Base-by-base conservation (phyloP, 257 asterid species). In the Petunia axillaris region DNA sequence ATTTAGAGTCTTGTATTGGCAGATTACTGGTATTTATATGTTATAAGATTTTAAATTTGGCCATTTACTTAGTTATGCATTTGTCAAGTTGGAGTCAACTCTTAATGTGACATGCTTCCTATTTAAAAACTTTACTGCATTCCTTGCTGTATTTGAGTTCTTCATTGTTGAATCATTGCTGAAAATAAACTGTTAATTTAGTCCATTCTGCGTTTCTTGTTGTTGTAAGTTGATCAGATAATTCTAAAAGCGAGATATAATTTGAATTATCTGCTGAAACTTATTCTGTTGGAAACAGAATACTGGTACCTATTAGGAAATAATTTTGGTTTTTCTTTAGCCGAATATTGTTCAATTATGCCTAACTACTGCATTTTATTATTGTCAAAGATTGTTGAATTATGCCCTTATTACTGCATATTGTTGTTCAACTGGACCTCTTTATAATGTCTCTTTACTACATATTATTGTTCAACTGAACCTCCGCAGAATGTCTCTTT, bases 1-100 rank as follows among this genome's bases (percentile, higher is more conserved):
- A 62, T 80, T 52, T 86, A 37, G 68, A 54, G 38, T 43, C 50
- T 50, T 48, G 44, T 71, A 71, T 71, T 71, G 36, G 25, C 25
- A 25, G 25, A 25, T 25, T 25, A 25, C 0, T 25, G 25, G 25
- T 25, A 25, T 25, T 25, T 25, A 25, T 25, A 25, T 25, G 25
- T 25, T 25, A 25, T 25, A 25, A 25, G 25, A 25, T 25, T 25
- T 25, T 25, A 25, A 25, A 25, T 25, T 25, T 25, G 25, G 46
- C 41, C 70, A 55, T 75, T 6, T 10, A 58, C 68, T 67, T 80
- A 41, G 35, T 44, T 80, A n/a, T 64, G 44, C 57, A 67, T 53
- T 70, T 44, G 25, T 50, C 41, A 73, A 50, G 62, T 50, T 73
- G 62, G 78, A 73, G 78, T 73, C 59, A 73, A 50, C 62, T 35